These are phyloP conservation scores for Aspergillus wentii DNA, from an alignment of 495 filamentous ascomycete genomes.

Conservation along the genomic window DNA sequence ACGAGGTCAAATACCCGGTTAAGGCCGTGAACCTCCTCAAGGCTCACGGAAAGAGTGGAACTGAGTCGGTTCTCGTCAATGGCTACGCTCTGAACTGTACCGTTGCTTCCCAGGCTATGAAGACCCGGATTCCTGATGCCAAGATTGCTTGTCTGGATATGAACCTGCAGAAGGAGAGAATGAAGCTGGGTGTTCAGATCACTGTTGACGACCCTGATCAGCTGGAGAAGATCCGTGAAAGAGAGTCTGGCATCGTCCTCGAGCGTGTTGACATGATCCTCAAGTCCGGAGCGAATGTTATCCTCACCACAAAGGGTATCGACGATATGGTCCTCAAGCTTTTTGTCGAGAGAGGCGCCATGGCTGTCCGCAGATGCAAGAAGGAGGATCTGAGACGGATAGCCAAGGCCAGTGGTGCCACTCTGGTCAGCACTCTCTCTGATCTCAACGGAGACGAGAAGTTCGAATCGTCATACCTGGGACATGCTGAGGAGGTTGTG, in stretches of 20 bases:
- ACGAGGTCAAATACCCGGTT: constrained; percentile 93
- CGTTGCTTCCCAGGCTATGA: constrained; percentile 97
- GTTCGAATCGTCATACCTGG: constrained; percentile 85
- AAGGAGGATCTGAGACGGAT: constrained; percentile 97
- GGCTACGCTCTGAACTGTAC: constrained; percentile 99
- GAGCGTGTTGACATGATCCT: constrained; percentile 96
- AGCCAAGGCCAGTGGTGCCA: constrained; percentile 92
- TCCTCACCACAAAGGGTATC: constrained; percentile 97
- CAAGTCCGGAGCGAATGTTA: constrained; percentile 93
- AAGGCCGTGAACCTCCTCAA: constrained; percentile 99
- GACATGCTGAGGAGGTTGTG: constrained; percentile 87
- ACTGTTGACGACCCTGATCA: constrained; percentile 96
- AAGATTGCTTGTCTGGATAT: constrained; percentile 98
- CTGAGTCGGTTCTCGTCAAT: constrained; percentile 87
- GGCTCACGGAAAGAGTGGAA: constrained; percentile 88
- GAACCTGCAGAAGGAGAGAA: constrained; percentile 96
- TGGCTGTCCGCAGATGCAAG: constrained; percentile 95
- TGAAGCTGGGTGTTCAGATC: constrained; percentile 98
- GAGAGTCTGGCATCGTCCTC: constrained; percentile 87
- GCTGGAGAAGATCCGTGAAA: constrained; percentile 90
- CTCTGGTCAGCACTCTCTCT: constrained; percentile 84
- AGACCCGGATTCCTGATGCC: constrained; percentile 83
- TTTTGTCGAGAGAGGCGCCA: constrained; percentile 91
- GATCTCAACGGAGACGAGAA: constrained; percentile 97
- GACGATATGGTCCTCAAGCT: constrained; percentile 93